phyloP scores from a whole-genome alignment of 1,284 basidiomycete genomes.

The Ustilago cynodontis region DNA sequence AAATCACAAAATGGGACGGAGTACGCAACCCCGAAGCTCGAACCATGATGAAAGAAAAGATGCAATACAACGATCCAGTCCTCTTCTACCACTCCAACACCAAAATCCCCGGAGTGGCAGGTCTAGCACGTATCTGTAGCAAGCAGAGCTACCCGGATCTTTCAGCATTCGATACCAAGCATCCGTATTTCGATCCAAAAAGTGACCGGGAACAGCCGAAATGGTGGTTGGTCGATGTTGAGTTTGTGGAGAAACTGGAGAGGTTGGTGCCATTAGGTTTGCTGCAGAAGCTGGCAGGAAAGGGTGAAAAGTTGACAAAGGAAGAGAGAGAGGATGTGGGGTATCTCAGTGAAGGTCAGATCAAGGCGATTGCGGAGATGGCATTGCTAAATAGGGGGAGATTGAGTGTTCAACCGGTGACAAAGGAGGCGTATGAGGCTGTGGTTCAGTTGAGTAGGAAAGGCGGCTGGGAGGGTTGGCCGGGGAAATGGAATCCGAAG shows the following conservation, averaged over 20 bases:
- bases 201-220: slow-evolving; percentile 80
- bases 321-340: slow-evolving; percentile 74
- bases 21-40: slow-evolving; percentile 90
- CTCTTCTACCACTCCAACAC: slow-evolving; percentile 90
- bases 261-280: slow-evolving; percentile 85
- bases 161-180: slow-evolving; percentile 69
- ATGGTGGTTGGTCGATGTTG: slow-evolving; percentile 88
- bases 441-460: slow-evolving; percentile 78
- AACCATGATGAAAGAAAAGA: slow-evolving; percentile 84
- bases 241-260: slow-evolving; percentile 77
- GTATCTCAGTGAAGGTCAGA: slow-evolving; percentile 68
- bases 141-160: slow-evolving; percentile 51
- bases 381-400: slow-evolving; percentile 84
- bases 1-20: slow-evolving; percentile 88
- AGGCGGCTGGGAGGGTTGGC: slow-evolving; percentile 74
- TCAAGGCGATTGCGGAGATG: slow-evolving; percentile 76
- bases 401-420: slow-evolving; percentile 85
- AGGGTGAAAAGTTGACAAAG: slow-evolving; percentile 75
- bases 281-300: slow-evolving; percentile 78
- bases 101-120: slow-evolving; percentile 79
- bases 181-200: slow-evolving; percentile 93
- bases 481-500: slow-evolving; percentile 59
- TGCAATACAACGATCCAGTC: slow-evolving; percentile 86
- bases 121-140: slow-evolving; percentile 49
- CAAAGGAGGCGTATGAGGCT: slow-evolving; percentile 78